phyloP scores from a whole-genome alignment of 345 rosid genomes.

The Raphanus sativus region DNA sequence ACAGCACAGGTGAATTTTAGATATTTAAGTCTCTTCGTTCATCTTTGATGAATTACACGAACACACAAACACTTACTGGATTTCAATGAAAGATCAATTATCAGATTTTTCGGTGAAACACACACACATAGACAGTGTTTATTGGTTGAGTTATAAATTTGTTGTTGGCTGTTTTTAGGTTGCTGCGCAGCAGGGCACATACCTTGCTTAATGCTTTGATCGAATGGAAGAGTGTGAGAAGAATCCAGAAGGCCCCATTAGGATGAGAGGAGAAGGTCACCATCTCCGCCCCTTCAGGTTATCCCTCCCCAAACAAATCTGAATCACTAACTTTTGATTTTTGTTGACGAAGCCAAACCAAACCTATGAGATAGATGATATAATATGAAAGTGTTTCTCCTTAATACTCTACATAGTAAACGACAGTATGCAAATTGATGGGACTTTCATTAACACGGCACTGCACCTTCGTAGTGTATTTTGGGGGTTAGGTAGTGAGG shows the following conservation, averaged over 20 bases:
- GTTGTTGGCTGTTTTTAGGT: slow-evolving; percentile 46
- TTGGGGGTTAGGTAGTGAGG: background rate
- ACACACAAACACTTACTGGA: background rate
- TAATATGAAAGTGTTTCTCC: background rate
- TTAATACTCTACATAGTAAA: background rate
- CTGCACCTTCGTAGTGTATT: background rate
- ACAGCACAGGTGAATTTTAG: slow-evolving; percentile 71
- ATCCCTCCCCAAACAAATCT: background rate
- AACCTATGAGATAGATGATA: background rate
- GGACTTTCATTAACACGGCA: background rate
- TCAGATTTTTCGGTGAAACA: background rate
- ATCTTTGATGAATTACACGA: background rate
- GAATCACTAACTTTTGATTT: background rate
- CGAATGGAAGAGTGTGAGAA: slow-evolving; percentile 84
- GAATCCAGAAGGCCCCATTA: slow-evolving; percentile 89
- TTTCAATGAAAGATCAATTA: background rate
- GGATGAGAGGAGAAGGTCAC: slow-evolving; percentile 92
- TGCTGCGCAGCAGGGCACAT: slow-evolving; percentile 89
- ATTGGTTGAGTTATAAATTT: background rate
- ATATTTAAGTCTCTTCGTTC: background rate
- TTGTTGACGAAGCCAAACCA: background rate
- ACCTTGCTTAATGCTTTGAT: slow-evolving; percentile 91
- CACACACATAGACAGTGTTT: background rate
- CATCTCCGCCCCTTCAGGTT: slow-evolving; percentile 93
- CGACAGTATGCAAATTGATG: background rate